Percentiles rank a stretch among this genome's conserved stretches.
These are phyloP conservation scores for Globisporangium splendens DNA, from an alignment of 352 stramenopile species.

Conservation along the genomic window DNA sequence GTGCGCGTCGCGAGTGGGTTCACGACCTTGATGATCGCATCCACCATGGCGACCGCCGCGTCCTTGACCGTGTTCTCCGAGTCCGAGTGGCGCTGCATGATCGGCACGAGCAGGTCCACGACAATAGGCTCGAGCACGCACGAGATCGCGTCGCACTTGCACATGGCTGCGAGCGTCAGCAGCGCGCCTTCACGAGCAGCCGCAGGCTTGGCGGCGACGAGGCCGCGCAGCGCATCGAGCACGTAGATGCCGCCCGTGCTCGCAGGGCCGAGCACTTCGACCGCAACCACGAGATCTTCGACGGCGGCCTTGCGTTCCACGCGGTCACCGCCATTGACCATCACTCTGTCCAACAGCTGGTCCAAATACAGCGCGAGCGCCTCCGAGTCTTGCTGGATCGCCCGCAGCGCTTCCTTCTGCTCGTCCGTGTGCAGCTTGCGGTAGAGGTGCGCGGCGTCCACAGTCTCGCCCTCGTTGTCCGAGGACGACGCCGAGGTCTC, in stretches of 20 bases:
- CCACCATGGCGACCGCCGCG: constrained; percentile 25
- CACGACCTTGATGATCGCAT: constrained; percentile 34
- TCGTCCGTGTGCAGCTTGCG: constrained; percentile 34
- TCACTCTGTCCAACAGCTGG: constrained; percentile 40
- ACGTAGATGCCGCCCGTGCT: constrained; percentile 37
- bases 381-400: constrained; percentile 22
- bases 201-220: constrained; percentile 40
- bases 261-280: constrained; percentile 38
- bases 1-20: constrained; percentile 59
- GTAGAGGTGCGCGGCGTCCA: constrained; percentile 14
- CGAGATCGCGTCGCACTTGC: constrained; percentile 39
- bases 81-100: constrained; percentile 66
- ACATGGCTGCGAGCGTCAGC: constrained; percentile 34
- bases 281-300: constrained; percentile 39
- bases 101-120: constrained; percentile 38
- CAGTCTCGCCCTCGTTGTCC: constrained; percentile 29
- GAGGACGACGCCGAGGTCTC: constrained; percentile 34
- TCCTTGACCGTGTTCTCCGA: constrained; percentile 56
- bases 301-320: constrained; percentile 41
- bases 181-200: constrained; percentile 51
- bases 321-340: constrained; percentile 26
- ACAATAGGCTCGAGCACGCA: constrained; percentile 54
- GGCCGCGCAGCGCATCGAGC: constrained; percentile 38
- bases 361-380: constrained; percentile 39
- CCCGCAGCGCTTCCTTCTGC: constrained; percentile 35